Percentiles rank a stretch among this genome's conserved stretches.
These are phyloP conservation scores for Omphalotus guepiniiformis DNA, from an alignment of 768 basidiomycete genomes.

Conservation along the genomic window DNA sequence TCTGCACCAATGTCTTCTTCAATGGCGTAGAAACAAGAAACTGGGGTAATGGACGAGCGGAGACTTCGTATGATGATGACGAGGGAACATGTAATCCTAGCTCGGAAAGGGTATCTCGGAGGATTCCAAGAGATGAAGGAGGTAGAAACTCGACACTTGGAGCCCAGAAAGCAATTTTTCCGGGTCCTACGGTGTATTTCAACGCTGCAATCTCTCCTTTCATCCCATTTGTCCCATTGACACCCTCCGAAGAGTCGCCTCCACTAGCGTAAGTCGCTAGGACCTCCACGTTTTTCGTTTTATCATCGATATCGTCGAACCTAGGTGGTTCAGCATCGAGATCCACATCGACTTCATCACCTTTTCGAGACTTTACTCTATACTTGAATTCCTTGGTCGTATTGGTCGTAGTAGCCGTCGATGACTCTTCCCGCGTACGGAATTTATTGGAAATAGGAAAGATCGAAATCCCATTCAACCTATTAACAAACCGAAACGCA, in stretches of 20 bases:
- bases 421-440: background rate
- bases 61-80: slow-evolving; percentile 25
- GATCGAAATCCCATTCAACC: background rate
- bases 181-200: slow-evolving; percentile 23
- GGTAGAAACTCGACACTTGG: slow-evolving; percentile 40
- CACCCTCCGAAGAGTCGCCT: too few relatives aligned
- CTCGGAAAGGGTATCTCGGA: slow-evolving; percentile 29
- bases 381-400: background rate
- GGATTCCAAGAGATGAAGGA: slow-evolving; percentile 8
- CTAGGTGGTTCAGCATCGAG: slow-evolving; percentile 1
- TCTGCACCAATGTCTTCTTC: slow-evolving; percentile 36
- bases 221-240: slow-evolving; percentile 1
- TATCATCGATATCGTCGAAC: background rate
- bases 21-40: slow-evolving; percentile 47
- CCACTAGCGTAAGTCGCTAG: too few relatives aligned
- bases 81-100: slow-evolving; percentile 43
- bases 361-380: background rate
- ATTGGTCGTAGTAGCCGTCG: slow-evolving; percentile 1
- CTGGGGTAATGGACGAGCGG: slow-evolving; percentile 54
- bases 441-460: background rate
- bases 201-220: slow-evolving; percentile 11
- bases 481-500: background rate
- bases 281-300: background rate
- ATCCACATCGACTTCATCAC: background rate
- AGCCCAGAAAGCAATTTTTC: slow-evolving; percentile 37